Percentiles rank a stretch among this genome's conserved stretches.
Conservation (phyloP, 2,329 filamentous ascomycete species). For the Pseudocercospora cruenta region DNA sequence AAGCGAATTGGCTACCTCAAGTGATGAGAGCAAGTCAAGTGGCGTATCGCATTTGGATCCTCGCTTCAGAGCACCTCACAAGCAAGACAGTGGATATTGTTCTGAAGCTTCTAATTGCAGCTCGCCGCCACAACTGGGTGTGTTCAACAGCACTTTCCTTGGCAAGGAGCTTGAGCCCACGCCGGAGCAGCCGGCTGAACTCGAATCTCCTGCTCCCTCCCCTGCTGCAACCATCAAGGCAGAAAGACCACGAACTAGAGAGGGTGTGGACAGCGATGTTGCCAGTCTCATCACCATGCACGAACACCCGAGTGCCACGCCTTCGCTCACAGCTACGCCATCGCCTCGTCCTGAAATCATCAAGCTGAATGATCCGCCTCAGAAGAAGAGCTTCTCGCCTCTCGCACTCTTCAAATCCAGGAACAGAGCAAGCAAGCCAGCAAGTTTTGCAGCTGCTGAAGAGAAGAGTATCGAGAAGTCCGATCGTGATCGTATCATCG, state of each 20-base stretch:
- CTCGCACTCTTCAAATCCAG: constrained; percentile 18
- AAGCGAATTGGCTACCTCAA: neutral
- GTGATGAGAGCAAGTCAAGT: constrained; percentile 8
- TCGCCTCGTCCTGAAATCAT: constrained; percentile 4
- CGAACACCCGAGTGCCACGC: neutral
- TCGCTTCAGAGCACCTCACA: constrained; percentile 19
- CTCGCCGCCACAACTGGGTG: constrained; percentile 2
- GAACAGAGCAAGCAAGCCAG: constrained; percentile 10
- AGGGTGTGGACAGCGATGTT: constrained; percentile 3
- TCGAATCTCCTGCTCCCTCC: neutral
- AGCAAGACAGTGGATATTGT: constrained; percentile 41
- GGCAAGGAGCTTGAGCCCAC: constrained; percentile 9
- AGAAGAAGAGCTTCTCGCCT: constrained; percentile 16
- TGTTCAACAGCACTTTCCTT: constrained; percentile 1
- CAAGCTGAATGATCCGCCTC: neutral
- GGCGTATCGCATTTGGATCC: neutral
- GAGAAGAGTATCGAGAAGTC: neutral
- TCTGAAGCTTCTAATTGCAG: constrained; percentile 34
- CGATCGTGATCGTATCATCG: neutral
- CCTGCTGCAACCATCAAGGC: neutral
- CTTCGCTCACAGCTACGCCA: neutral
- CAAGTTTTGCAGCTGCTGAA: neutral
- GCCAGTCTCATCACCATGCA: neutral
- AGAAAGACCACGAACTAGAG: neutral
- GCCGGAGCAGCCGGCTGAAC: constrained; percentile 9